Evolutionary conservation across 2,329 filamentous ascomycete genomes (phyloP).

Genomic region (Cladophialophora carrionii): DNA sequence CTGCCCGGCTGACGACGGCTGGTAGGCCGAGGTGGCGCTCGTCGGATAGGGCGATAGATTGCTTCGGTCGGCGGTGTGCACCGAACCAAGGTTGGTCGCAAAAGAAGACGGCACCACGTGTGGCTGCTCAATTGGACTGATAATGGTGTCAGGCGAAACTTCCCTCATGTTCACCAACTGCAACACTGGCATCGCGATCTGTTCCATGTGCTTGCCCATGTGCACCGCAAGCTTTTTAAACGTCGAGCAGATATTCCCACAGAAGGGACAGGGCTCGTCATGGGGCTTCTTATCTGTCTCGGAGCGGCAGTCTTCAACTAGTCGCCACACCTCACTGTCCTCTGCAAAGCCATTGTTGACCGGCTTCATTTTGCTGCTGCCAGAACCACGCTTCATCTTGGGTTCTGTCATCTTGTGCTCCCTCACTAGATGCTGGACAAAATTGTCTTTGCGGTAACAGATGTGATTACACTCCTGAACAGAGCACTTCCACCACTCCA

Average conservation of each 20-base stretch:
- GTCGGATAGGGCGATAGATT: constrained; percentile 40
- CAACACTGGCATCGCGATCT: constrained; percentile 81
- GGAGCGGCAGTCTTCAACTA: constrained; percentile 75
- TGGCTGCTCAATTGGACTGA: constrained; percentile 67
- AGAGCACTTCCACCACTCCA: constrained; percentile 89
- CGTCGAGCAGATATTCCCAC: constrained; percentile 74
- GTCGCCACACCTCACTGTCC: constrained; percentile 70
- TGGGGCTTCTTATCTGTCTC: constrained; percentile 68
- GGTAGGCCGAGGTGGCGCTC: constrained; percentile 40
- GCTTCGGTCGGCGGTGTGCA: constrained; percentile 36
- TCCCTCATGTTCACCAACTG: constrained; percentile 51
- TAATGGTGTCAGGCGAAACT: constrained; percentile 60
- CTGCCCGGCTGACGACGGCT: constrained; percentile 37
- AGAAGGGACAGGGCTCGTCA: constrained; percentile 85
- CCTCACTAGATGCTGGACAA: constrained; percentile 86
- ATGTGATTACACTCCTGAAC: constrained; percentile 77
- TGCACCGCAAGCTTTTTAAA: constrained; percentile 97
- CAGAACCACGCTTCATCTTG: constrained; percentile 73
- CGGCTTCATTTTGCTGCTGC: constrained; percentile 60
- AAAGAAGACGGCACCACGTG: constrained; percentile 45
- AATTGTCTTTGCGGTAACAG: constrained; percentile 89
- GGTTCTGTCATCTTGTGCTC: constrained; percentile 88
- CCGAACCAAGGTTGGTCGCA: constrained; percentile 11
- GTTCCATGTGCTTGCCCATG: constrained; percentile 91
- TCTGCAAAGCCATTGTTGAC: constrained; percentile 43